Conservation (phyloP, 1,284 basidiomycete genomes). For the Ganoderma boninense region DNA sequence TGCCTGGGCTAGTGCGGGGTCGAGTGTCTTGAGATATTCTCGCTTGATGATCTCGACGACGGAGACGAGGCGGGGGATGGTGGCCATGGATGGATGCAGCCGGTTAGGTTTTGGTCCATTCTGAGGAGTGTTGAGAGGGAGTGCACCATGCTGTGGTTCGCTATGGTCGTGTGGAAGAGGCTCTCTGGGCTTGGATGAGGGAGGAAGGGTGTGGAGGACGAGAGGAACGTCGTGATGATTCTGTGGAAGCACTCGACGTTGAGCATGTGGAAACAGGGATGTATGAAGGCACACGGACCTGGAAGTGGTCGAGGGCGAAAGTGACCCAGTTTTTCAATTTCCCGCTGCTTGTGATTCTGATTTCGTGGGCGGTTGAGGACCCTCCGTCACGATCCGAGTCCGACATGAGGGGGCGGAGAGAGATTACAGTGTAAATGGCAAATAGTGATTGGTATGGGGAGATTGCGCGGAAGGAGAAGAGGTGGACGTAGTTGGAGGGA, state of each 20-base stretch:
- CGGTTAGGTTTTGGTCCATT: conserved; percentile 23
- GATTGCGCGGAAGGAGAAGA: too few species aligned
- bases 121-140: not conserved
- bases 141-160: not conserved
- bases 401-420: not conserved
- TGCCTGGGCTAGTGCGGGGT: conserved; percentile 44
- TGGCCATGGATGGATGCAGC: conserved; percentile 48
- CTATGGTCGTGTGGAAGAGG: not conserved
- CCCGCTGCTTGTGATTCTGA: conserved; percentile 71
- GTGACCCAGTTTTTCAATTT: conserved; percentile 72
- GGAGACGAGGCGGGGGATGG: conserved; percentile 74
- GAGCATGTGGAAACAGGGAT: not conserved
- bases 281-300: conserved; percentile 50
- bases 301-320: conserved; percentile 66
- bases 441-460: too few species aligned
- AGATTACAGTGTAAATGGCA: too few species aligned
- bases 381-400: conserved; percentile 14
- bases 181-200: conserved; percentile 30
- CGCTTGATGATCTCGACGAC: conserved; percentile 88
- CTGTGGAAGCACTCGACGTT: conserved; percentile 45
- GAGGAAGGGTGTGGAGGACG: conserved; percentile 74
- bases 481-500: too few species aligned
- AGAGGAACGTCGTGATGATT: conserved; percentile 63
- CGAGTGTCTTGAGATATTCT: conserved; percentile 68
- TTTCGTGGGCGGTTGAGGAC: conserved; percentile 39